A percentile compares a stretch with the other conserved stretches of the same genome.
These are phyloP conservation scores for Lactarius psammicola DNA, from an alignment of 768 basidiomycete genomes.

Conservation along the genomic window DNA sequence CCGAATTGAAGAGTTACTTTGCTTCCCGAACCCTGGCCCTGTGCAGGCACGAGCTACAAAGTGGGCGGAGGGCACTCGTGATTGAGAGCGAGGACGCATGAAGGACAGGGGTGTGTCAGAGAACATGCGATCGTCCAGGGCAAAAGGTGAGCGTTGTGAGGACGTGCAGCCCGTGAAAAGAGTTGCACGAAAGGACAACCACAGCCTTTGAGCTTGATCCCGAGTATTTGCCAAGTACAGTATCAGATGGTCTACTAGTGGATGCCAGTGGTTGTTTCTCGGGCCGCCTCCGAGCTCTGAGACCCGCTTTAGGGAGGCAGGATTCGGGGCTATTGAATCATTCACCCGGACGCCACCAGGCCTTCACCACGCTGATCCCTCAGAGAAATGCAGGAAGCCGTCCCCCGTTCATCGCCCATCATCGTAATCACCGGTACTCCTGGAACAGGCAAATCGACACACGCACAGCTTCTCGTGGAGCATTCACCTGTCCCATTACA, in stretches of 20 bases:
- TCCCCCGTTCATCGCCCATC: constrained; percentile 47
- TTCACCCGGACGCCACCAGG: background rate
- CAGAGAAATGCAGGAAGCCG: constrained; percentile 16
- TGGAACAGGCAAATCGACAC: constrained; percentile 95
- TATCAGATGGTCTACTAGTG: too few species aligned
- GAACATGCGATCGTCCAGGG: background rate
- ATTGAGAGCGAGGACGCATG: background rate
- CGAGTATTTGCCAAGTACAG: background rate
- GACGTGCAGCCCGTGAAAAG: background rate
- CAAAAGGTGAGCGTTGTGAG: background rate
- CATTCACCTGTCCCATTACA: constrained; percentile 66
- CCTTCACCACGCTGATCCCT: background rate
- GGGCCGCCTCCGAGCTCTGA: background rate
- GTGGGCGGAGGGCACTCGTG: background rate
- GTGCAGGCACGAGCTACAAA: background rate
- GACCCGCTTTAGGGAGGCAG: background rate
- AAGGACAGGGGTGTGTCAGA: background rate
- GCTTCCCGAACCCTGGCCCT: background rate
- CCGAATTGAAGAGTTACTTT: background rate
- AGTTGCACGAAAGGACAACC: background rate
- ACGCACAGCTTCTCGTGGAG: constrained; percentile 77
- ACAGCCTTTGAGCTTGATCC: background rate
- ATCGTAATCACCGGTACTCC: constrained; percentile 90
- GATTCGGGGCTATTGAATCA: background rate
- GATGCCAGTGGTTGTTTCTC: background rate